phyloP scores from a whole-genome alignment of 2,329 filamentous ascomycete species.

The Diplodia seriata region DNA sequence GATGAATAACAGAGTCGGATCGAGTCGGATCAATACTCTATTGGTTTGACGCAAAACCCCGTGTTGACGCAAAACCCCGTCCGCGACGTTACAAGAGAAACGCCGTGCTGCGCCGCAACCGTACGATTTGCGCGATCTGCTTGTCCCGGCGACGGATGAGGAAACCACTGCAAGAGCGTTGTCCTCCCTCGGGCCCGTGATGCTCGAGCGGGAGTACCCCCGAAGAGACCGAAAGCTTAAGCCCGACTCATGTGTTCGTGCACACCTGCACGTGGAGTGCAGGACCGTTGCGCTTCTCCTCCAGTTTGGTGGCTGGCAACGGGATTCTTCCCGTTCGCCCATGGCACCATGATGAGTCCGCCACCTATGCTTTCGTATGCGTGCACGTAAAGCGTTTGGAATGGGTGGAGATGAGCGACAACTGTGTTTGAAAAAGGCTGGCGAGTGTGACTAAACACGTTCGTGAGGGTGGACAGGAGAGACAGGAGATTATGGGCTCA shows the following conservation, averaged over 20 bases:
- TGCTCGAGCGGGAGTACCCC: conserved; percentile 3
- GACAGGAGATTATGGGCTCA: neutral
- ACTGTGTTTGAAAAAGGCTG: neutral
- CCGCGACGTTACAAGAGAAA: too few species aligned
- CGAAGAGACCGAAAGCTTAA: conserved; percentile 3
- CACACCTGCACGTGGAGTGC: neutral
- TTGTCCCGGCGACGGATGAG: neutral
- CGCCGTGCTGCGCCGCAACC: conserved; percentile 16
- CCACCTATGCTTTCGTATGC: neutral
- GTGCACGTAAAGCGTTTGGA: neutral
- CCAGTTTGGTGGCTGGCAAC: neutral
- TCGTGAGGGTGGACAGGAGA: neutral
- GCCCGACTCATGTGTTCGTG: neutral
- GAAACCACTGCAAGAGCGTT: conserved; percentile 3
- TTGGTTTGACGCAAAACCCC: too few species aligned
- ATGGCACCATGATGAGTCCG: neutral
- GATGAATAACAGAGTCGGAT: too few species aligned
- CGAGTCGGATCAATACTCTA: too few species aligned
- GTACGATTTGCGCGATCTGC: conserved; percentile 8
- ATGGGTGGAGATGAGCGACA: neutral
- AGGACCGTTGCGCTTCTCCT: neutral
- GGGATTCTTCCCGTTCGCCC: conserved; percentile 7
- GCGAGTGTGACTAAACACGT: neutral
- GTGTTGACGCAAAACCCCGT: too few species aligned
- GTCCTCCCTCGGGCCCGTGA: conserved; percentile 1